Evolutionary conservation across 306 rosid species (phyloP).

Genomic region (Ormosia emarginata): DNA sequence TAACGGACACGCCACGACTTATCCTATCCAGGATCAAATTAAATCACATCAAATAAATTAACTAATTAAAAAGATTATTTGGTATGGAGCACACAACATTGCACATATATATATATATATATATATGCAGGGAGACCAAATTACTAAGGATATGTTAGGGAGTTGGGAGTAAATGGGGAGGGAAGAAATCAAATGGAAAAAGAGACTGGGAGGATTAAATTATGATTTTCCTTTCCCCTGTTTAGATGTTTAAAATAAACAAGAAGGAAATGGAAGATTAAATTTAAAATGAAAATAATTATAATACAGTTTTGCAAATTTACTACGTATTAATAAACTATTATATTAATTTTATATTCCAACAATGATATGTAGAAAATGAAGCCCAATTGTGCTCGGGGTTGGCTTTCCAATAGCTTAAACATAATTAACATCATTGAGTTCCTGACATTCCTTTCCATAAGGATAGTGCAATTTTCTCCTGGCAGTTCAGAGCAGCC

Average conservation of each 20-base stretch:
- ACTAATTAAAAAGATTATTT: neutral
- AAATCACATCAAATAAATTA: slow-evolving; percentile 7
- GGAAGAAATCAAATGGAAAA: neutral
- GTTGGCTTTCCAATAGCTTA: neutral
- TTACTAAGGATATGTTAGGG: neutral
- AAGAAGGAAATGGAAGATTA: neutral
- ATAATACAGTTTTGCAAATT: neutral
- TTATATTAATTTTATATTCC: neutral
- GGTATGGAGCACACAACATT: neutral
- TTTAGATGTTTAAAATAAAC: neutral
- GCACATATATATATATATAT: neutral
- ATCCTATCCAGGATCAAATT: slow-evolving; percentile 51
- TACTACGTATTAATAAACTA: neutral
- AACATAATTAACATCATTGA: neutral
- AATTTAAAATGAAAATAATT: neutral
- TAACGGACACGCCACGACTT: slow-evolving; percentile 99
- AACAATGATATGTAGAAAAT: neutral
- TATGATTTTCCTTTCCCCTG: neutral
- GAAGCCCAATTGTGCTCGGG: neutral
- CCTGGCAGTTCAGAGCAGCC: neutral
- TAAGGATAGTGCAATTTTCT: neutral
- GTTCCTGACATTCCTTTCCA: neutral
- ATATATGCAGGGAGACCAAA: slow-evolving; percentile 1
- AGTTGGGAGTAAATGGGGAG: neutral
- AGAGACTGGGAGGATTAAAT: neutral